These are phyloP conservation scores for Thelephora terrestris DNA, from an alignment of 1,284 basidiomycete species.

Conservation along the genomic window DNA sequence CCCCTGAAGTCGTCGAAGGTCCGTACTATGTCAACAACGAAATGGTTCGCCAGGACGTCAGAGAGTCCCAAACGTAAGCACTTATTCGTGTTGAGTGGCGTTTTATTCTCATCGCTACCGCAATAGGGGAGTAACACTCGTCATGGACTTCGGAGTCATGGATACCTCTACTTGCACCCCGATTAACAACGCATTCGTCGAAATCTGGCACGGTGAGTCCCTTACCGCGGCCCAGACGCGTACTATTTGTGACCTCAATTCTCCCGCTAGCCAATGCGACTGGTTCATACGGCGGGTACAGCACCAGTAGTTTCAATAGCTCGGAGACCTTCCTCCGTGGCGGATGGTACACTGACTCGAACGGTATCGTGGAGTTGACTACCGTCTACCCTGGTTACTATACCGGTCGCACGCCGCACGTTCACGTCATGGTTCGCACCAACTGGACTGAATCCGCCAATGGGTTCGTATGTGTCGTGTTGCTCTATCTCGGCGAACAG, in stretches of 20 bases:
- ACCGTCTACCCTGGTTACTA: conserved; percentile 64
- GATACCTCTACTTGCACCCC: conserved; percentile 68
- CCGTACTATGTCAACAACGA: conserved; percentile 17
- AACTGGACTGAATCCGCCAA: conserved; percentile 27
- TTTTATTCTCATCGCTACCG: neutral
- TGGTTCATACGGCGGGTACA: too few species aligned
- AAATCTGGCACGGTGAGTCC: conserved; percentile 46
- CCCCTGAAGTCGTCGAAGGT: conserved; percentile 13
- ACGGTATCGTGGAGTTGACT: conserved; percentile 59
- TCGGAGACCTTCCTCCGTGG: conserved; percentile 51
- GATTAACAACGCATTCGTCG: conserved; percentile 55
- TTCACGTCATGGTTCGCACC: conserved; percentile 44
- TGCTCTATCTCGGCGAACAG: conserved; percentile 13
- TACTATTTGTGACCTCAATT: too few species aligned
- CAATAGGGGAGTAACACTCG: conserved; percentile 34
- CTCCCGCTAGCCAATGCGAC: too few species aligned
- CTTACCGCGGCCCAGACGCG: too few species aligned
- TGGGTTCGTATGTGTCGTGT: conserved; percentile 20
- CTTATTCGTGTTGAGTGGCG: neutral
- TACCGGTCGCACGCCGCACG: conserved; percentile 41
- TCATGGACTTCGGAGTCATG: conserved; percentile 62
- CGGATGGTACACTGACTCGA: conserved; percentile 55
- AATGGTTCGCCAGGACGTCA: conserved; percentile 10
- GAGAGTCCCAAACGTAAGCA: conserved; percentile 11
- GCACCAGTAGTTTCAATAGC: conserved; percentile 3